Evolutionary conservation across 1,284 basidiomycete species (phyloP), one percentile per base, ranked within the genome.

Genomic region (Sporisorium iseilematis-ciliati): DNA sequence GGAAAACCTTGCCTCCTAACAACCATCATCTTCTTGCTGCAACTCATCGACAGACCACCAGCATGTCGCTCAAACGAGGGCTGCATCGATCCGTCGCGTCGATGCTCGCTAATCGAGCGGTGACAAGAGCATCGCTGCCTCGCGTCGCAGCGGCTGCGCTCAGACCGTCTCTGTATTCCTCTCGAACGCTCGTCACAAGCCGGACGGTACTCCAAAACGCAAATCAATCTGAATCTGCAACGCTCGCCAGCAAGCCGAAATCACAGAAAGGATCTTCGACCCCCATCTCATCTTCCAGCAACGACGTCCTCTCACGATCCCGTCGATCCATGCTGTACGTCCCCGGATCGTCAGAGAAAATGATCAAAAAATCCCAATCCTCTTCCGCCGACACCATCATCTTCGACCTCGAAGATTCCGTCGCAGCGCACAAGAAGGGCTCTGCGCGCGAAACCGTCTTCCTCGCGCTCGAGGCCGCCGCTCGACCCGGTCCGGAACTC

Each of bases 341-440:
- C 10, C 82, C 82, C 1, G 82, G 82, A 8, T 78, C 69, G 21
- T 78, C 75, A 16, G 81, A 84, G 43, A 81, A 80, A 45, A 83
- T 83, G 82, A 80, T 84, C 54, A 77, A 78, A 38, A 82, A 81
- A 42, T 75, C 75, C 20, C 77, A 68, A 5, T 40, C 63, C 16
- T 58, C 69, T 20, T 26, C 51, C 2, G 70, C 80, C 12, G 83
- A 84, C 35, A 79, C 76, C 33, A 71, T 84, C 55, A 80, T 84
- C 35, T 83, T 75, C 38, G 83, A 84, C 45, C 73, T 84, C 10
- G 83, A 84, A 56, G 81, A 84, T 46, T 65, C 79, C 38, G 82
- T 84, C 0, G 83, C 82, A 0, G 57, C 60, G 25, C 83, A 84
- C 65, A 78, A 81, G 12, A 84, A 84, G 49, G 77, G 76, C 0